Base-by-base conservation (phyloP, 2,329 filamentous ascomycete species). In the Knoxdaviesia proteae region DNA sequence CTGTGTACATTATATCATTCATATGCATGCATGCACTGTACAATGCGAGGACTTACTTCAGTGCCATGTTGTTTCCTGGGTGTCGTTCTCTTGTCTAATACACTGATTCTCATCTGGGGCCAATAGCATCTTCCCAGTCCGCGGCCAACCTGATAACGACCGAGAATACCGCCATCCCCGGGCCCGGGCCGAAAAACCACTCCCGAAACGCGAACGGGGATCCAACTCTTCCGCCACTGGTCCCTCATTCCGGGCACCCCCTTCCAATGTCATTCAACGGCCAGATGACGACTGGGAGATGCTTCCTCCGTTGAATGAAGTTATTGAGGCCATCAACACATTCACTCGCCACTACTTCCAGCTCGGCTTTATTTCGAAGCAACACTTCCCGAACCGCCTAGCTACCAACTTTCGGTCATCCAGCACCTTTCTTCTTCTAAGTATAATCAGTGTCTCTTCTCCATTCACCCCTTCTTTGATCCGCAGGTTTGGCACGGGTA, bases 261-360 rank as follows among this genome's bases (percentile, higher is more conserved):
- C 45, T 3, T n/a, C 36, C 6, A 36, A 36, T 11, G 32, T 20
- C 20, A 20, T 8, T 9, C 20, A 32, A 32, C 53, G 52, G 37
- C 47, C 47, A 20, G 47, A 49, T 6, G 59, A 69, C 40, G 60
- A 64, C 33, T 71, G 69, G 68, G 61, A 65, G 7, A 54, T 61
- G 4, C 55, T 74, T 9, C 68, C 69, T 7, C 62, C 65, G 2
- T 50, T 70, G 10, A 52, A 58, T 2, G 62, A 67, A 38, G 60
- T 72, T 42, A 57, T 72, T 30, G 68, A 72, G 40, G 67, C 61
- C 5, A 63, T 73, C 45, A 58, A 66, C 45, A 62, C 61, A 37
- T 73, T 75, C 48, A 71, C 63, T 1, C 57, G 57, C 6, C 62
- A 71, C 48, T 75, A 71, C 51, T 73, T 74, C 47, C 71, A 75